Conservation (phyloP, 306 rosid species). For the Inga leiocalycina region DNA sequence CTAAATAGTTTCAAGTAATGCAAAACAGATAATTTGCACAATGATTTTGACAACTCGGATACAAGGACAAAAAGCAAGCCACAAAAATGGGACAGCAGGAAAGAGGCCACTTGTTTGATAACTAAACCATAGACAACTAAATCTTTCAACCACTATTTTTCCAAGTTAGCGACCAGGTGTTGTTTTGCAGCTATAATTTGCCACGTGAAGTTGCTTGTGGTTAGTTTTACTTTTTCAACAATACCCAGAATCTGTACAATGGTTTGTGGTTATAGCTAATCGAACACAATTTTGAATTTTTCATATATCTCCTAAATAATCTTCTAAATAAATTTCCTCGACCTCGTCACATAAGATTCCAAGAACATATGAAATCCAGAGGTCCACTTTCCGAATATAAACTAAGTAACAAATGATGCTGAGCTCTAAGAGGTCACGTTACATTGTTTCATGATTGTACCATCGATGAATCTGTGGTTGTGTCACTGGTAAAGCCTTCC, state of each 20-base stretch:
- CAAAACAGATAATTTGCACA: background rate
- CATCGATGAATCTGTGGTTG: background rate
- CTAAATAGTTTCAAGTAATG: constrained; percentile 17
- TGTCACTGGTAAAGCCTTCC: background rate
- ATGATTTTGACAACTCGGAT: background rate
- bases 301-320: background rate
- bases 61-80: too few relatives aligned
- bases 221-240: background rate
- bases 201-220: background rate
- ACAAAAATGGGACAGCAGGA: too few relatives aligned
- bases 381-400: too few relatives aligned
- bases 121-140: too few relatives aligned
- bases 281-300: too few relatives aligned
- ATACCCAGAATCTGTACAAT: background rate
- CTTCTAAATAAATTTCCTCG: background rate
- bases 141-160: constrained; percentile 1
- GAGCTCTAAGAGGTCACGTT: background rate
- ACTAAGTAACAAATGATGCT: background rate
- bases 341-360: background rate
- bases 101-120: too few relatives aligned
- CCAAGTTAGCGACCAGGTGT: background rate
- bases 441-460: background rate
- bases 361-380: background rate
- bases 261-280: background rate
- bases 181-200: background rate